These are phyloP conservation scores for Citropsis articulata DNA, from an alignment of 345 rosid genomes.

Conservation along the genomic window DNA sequence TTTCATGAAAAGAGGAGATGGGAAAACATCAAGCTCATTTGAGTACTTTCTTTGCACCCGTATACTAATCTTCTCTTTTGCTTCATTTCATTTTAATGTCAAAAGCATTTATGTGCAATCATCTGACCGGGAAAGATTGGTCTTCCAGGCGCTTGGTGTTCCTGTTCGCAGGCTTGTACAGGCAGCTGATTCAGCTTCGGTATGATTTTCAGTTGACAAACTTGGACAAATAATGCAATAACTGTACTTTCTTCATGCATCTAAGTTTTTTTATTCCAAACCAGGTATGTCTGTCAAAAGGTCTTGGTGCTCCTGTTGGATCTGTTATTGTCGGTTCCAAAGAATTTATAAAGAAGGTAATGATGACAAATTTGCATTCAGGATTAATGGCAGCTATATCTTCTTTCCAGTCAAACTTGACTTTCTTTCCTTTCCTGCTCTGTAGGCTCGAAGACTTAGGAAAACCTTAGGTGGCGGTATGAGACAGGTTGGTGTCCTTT, in stretches of 20 bases:
- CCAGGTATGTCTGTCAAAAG: constrained; percentile 88
- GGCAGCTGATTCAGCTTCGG: constrained; percentile 91
- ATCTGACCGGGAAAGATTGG: constrained; percentile 18
- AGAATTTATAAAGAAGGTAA: constrained; percentile 73
- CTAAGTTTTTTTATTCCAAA: neutral
- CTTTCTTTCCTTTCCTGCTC: neutral
- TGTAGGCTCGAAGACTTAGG: constrained; percentile 79
- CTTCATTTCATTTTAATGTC: neutral
- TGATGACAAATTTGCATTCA: neutral
- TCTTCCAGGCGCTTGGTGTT: constrained; percentile 77
- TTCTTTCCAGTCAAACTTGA: neutral
- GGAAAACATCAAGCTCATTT: neutral
- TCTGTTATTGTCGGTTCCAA: constrained; percentile 85
- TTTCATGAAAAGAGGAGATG: neutral
- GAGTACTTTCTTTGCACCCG: neutral
- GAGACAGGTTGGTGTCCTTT: constrained; percentile 85
- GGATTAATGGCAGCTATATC: neutral
- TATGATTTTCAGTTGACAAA: constrained; percentile 16
- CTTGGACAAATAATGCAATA: neutral
- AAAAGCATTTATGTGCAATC: neutral
- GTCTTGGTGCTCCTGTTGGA: constrained; percentile 93
- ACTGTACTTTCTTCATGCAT: neutral
- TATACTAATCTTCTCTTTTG: neutral
- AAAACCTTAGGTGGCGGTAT: constrained; percentile 97
- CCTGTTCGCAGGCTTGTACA: constrained; percentile 76